A percentile compares a stretch with the other conserved stretches of the same genome.
Evolutionary conservation across 208 protist genomes (phyloP).

Genomic region (Wallacemonas collosoma): DNA sequence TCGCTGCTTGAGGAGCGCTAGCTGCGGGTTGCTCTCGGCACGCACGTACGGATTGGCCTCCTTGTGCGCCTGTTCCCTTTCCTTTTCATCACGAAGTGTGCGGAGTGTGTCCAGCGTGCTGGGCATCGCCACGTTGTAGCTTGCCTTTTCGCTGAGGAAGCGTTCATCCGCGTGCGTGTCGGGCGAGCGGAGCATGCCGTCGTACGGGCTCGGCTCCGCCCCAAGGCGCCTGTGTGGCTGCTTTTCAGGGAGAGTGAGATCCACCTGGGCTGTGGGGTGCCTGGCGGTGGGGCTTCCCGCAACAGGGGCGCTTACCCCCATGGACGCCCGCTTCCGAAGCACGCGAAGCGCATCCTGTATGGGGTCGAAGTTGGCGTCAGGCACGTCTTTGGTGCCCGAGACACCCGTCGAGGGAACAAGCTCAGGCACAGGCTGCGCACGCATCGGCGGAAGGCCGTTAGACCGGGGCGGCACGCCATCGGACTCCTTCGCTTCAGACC

Average conservation of each 20-base stretch:
- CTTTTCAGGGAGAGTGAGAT: conserved; percentile 1
- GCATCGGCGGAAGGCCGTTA: conserved; percentile 8
- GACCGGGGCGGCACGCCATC: neutral
- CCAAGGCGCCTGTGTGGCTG: conserved; percentile 21
- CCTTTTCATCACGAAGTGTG: conserved; percentile 35
- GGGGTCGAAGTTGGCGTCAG: conserved; percentile 13
- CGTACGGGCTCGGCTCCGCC: conserved; percentile 29
- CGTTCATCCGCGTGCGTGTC: conserved; percentile 29
- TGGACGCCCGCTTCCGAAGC: conserved; percentile 1
- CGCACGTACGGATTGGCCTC: conserved; percentile 14
- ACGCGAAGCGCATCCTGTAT: conserved; percentile 21
- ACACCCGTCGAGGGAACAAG: conserved; percentile 9
- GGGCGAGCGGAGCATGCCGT: conserved; percentile 33
- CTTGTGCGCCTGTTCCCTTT: neutral
- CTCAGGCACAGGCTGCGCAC: neutral
- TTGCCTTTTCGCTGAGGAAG: conserved; percentile 22
- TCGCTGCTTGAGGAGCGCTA: conserved; percentile 61
- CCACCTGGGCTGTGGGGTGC: neutral
- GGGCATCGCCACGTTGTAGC: conserved; percentile 33
- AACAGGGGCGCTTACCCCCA: neutral
- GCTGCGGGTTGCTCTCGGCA: conserved; percentile 26
- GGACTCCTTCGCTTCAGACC: neutral
- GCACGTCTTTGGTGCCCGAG: conserved; percentile 10
- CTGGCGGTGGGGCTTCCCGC: neutral
- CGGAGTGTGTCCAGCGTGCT: conserved; percentile 78